Evolutionary conservation across 73 alveolate species (phyloP), one percentile per base, ranked within the genome.

Genomic region (Paramecium pentaurelia): DNA sequence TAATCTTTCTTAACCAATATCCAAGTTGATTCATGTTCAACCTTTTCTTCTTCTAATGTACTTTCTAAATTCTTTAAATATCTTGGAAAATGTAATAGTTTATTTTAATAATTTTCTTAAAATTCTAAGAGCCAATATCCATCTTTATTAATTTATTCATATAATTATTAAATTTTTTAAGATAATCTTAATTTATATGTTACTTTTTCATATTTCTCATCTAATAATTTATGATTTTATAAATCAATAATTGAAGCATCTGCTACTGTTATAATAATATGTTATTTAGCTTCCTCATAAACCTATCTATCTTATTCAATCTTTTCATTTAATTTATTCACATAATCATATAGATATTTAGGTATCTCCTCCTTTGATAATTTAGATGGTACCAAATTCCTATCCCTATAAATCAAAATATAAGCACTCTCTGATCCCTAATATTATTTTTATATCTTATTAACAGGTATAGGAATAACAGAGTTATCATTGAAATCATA

Each of bases 401-500:
- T 93, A 73, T 93, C 88, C 45, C 98, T 93, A 93, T 98, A 98
- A 54, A 98, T 91, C 51, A 98, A 90, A 94, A 98, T 98, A 83
- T 98, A 98, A 0, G 99, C 99, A 96, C 97, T 98, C 83, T 98
- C 98, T 59, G 86, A 42, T 44, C 94, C 94, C 49, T 99, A 99
- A 92, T 97, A 98, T 51, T 95, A 93, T 80, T 95, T 92, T 86
- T 95, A 93, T 3, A 98, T 86, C 64, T 96, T 96, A 27, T 98
- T 98, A 12, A 97, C 94, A 6, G 95, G 95, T 60, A 98, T 96
- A 4, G 99, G 97, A 7, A 96, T 90, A 27, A 98, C 99, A 5
- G 93, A 32, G 1, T 98, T 92, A 94, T 98, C 99, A 92, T 98
- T 96, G 92, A 98, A 98, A 87, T 98, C 99, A 88, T 86, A 98